Conservation (phyloP, 257 asterid species). For the Solanum rostratum region DNA sequence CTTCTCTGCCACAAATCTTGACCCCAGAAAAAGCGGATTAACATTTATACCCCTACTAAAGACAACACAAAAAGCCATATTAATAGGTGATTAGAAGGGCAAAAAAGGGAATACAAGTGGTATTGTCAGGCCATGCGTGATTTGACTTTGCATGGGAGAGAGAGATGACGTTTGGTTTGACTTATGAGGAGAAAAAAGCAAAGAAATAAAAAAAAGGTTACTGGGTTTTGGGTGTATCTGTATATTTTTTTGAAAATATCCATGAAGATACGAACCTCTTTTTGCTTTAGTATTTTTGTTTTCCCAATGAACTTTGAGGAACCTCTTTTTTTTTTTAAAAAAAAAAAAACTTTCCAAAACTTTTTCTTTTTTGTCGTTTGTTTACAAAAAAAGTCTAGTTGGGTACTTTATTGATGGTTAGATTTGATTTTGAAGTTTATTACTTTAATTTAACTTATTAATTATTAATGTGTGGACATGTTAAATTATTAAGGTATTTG, state of each 20-base stretch:
- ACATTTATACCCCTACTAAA: background rate
- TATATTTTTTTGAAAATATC: background rate
- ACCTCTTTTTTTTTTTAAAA: background rate
- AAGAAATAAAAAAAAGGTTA: background rate
- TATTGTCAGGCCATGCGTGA: slow-evolving; percentile 11
- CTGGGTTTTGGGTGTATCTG: background rate
- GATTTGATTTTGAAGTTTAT: no score
- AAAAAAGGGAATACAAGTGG: background rate
- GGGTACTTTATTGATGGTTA: no score
- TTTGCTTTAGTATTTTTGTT: background rate
- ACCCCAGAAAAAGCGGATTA: background rate
- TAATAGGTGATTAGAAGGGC: background rate
- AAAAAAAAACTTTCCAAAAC: background rate
- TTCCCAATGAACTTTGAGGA: background rate
- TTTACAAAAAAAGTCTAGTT: background rate
- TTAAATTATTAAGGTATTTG: no score
- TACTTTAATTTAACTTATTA: no score
- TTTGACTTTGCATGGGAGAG: background rate
- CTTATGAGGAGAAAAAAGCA: background rate
- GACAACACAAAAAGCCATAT: background rate
- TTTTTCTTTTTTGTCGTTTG: background rate
- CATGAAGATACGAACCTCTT: background rate
- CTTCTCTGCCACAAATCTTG: background rate
- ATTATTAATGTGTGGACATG: no score
- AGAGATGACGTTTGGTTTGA: slow-evolving; percentile 1